Evolutionary conservation across 257 asterid species (phyloP).

Genomic region (Echium plantagineum): DNA sequence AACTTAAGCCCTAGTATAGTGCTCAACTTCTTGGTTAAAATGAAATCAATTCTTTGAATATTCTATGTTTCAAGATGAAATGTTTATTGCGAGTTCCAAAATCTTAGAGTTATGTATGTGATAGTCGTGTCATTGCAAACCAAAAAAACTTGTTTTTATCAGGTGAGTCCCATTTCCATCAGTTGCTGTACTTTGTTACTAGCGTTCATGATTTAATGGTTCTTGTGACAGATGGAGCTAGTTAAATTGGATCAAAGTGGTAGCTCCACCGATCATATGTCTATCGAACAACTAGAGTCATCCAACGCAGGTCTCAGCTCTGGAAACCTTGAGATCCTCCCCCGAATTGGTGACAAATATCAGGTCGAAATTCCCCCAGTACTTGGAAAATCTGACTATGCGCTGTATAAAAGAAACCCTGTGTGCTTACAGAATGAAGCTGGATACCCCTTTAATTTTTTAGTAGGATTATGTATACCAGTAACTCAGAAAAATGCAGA

Average conservation of each 20-base stretch:
- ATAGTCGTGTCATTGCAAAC: too few species aligned
- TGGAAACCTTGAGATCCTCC: constrained; percentile 35
- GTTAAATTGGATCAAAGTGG: constrained; percentile 16
- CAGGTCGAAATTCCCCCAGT: constrained; percentile 48
- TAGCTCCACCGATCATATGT: constrained; percentile 17
- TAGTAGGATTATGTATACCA: constrained; percentile 33
- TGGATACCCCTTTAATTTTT: constrained; percentile 9
- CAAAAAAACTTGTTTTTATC: too few species aligned
- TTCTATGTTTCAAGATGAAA: too few species aligned
- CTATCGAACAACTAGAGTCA: constrained; percentile 17
- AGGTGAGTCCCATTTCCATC: too few species aligned
- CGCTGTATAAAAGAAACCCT: constrained; percentile 7
- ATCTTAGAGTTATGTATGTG: too few species aligned
- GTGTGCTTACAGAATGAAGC: constrained; percentile 8
- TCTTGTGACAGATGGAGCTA: constrained; percentile 22
- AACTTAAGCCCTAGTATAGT: too few species aligned
- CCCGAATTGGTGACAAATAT: constrained; percentile 51
- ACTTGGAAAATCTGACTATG: constrained; percentile 8
- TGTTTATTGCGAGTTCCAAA: too few species aligned
- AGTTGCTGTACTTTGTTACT: too few species aligned
- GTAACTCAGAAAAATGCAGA: constrained; percentile 16
- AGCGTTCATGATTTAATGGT: neutral
- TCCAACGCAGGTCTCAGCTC: constrained; percentile 14
- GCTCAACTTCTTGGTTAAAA: too few species aligned
- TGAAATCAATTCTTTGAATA: too few species aligned